Evolutionary conservation across 345 rosid species (phyloP).

Genomic region (Mallotus nudiflorus): DNA sequence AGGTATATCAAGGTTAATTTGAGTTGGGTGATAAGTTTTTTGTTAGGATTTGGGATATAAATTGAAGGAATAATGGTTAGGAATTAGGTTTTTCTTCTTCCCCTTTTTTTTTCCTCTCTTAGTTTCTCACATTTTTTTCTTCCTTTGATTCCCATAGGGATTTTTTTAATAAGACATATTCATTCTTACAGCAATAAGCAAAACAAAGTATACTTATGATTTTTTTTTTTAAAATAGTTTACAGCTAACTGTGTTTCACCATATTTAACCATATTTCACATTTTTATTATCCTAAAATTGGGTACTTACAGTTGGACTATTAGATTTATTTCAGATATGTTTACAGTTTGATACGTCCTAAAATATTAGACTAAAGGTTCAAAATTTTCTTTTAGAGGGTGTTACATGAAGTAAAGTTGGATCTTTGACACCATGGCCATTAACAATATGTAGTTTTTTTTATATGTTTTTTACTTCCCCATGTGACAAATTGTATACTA

Average conservation of each 20-base stretch:
- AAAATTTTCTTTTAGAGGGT: background rate
- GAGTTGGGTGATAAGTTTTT: too few species aligned
- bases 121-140: too few species aligned
- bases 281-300: too few species aligned
- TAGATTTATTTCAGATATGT: background rate
- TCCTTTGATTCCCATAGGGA: too few species aligned
- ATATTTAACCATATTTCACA: too few species aligned
- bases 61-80: too few species aligned
- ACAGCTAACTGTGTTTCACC: background rate
- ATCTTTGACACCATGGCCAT: background rate
- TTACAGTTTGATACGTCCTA: background rate
- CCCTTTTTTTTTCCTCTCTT: too few species aligned
- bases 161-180: too few species aligned
- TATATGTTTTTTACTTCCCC: background rate
- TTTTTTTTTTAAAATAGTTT: background rate
- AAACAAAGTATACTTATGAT: background rate
- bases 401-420: background rate
- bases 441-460: background rate
- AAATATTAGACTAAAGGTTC: background rate
- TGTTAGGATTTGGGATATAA: too few species aligned
- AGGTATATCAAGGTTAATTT: too few species aligned
- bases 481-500: conserved; percentile 15
- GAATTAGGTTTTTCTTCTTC: too few species aligned
- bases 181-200: background rate
- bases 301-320: too few species aligned